These are phyloP conservation scores for Lasiosphaeria hispida DNA, from an alignment of 495 filamentous ascomycete genomes.

Conservation along the genomic window DNA sequence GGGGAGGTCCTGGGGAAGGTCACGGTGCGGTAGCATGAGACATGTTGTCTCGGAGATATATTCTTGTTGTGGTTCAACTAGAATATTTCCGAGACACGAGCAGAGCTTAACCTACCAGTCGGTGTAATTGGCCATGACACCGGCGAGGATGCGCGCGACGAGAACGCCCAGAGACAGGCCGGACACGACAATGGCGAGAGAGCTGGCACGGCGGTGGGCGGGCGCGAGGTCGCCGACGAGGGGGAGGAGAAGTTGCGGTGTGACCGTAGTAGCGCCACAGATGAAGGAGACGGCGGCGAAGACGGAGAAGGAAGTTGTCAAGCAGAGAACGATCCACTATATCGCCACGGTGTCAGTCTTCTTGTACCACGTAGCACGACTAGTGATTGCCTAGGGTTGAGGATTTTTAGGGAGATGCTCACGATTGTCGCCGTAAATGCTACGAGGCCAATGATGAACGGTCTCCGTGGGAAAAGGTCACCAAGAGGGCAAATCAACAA, in stretches of 20 bases:
- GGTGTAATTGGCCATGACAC: slow-evolving; percentile 67
- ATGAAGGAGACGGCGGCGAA: slow-evolving; percentile 71
- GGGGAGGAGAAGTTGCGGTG: slow-evolving; percentile 82
- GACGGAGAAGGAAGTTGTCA: slow-evolving; percentile 61
- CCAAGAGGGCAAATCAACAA: slow-evolving; percentile 76
- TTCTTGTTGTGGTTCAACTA: too few species aligned
- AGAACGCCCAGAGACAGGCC: slow-evolving; percentile 77
- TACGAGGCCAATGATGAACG: slow-evolving; percentile 66
- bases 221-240: slow-evolving; percentile 80
- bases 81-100: too few species aligned
- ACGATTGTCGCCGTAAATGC: slow-evolving; percentile 65
- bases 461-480: slow-evolving; percentile 67
- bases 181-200: slow-evolving; percentile 70
- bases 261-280: slow-evolving; percentile 72
- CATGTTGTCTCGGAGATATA: too few species aligned
- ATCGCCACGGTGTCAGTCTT: slow-evolving; percentile 9
- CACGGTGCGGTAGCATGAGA: too few species aligned
- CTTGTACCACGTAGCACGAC: too few species aligned
- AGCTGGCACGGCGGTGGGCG: slow-evolving; percentile 61
- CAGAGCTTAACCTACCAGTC: slow-evolving; percentile 40
- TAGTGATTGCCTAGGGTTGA: too few species aligned
- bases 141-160: slow-evolving; percentile 72
- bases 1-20: too few species aligned
- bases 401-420: slow-evolving; percentile 15
- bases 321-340: slow-evolving; percentile 65